Evolutionary conservation across 2,329 filamentous ascomycete species (phyloP).

Genomic region (Scortechinia acanthostroma): DNA sequence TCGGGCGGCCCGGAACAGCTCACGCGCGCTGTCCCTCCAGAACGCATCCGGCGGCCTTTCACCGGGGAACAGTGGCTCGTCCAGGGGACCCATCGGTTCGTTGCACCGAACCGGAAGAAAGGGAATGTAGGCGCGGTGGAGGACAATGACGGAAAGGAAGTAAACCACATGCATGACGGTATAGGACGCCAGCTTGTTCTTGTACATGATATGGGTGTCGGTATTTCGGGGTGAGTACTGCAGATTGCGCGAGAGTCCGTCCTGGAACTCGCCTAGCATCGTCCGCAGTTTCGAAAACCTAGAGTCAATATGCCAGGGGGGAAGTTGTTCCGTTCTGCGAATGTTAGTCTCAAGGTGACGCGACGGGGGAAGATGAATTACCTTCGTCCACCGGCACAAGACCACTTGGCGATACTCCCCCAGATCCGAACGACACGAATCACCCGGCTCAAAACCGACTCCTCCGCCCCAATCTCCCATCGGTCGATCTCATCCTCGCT

Average conservation of each 20-base stretch:
- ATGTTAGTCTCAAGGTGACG: constrained; percentile 3
- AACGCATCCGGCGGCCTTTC: constrained; percentile 35
- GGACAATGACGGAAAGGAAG: constrained; percentile 41
- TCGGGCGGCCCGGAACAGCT: constrained; percentile 40
- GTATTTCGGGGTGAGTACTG: constrained; percentile 40
- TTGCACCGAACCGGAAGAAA: constrained; percentile 39
- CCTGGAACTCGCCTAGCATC: constrained; percentile 37
- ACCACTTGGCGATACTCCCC: constrained; percentile 45
- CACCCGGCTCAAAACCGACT: constrained; percentile 42
- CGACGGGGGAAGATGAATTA: constrained; percentile 11
- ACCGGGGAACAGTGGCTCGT: constrained; percentile 33
- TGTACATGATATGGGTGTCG: constrained; percentile 40
- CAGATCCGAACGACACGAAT: constrained; percentile 45
- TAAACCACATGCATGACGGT: constrained; percentile 44
- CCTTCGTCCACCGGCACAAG: constrained; percentile 42
- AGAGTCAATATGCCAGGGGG: constrained; percentile 42
- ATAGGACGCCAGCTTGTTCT: constrained; percentile 40
- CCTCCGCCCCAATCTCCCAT: constrained; percentile 41
- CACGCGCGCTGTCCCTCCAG: constrained; percentile 38
- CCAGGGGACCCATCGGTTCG: constrained; percentile 41
- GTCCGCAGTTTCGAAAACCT: constrained; percentile 34
- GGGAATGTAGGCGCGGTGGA: constrained; percentile 45
- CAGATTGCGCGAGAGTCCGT: constrained; percentile 38
- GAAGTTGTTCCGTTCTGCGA: constrained; percentile 31
- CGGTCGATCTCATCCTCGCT: constrained; percentile 32